Base-by-base conservation (phyloP, 108 stramenopile species). In the Phaeodactylum tricornutum region DNA sequence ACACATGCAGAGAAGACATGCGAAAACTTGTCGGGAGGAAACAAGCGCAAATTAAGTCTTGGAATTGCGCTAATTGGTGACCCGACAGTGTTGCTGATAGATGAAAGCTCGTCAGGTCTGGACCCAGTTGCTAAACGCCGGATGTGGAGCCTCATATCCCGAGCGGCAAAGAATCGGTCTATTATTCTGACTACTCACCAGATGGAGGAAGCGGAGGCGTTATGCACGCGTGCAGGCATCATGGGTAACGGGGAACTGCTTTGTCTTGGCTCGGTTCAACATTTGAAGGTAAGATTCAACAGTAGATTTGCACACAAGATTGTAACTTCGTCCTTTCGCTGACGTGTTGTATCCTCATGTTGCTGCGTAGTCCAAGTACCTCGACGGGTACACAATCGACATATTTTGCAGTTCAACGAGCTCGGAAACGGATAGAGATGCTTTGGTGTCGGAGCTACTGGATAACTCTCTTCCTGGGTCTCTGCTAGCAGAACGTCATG, bases 141-240 rank as follows among this genome's bases (percentile, higher is more conserved):
- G 23, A 44, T 82, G 29, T 82, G 80, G 80, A 61, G 55, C 14
- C 54, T 71, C 14, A 58, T 57, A 25, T 33, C 41, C 57, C 59
- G 45, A 8, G 32, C 20, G 5, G 32, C 51, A 9, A 12, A 21
- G 33, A n/a, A 49, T 31, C 53, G 53, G 37, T 62, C 65, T 28
- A 72, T 81, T 0, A 70, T 81, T 28, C 47, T 79, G 49, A 81
- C 79, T 14, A 81, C 79, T 22, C 79, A 81, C 46, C 56, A 50
- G 2, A 93, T 93, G 93, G 91, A 94, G 55, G 95, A 96, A 64
- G 90, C 89, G 28, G 95, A 96, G 42, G 77, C 89, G 0, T 56
- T 96, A 8, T 93, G 92, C 43, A 86, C 92, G 17, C 68, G 95
- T 17, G 85, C 94, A 20, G 90, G 77, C 27, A 92, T 96, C 53